Evolutionary conservation across 2,329 filamentous ascomycete species (phyloP), one percentile per base, ranked within the genome.

Genomic region (Fusarium albosuccineum): DNA sequence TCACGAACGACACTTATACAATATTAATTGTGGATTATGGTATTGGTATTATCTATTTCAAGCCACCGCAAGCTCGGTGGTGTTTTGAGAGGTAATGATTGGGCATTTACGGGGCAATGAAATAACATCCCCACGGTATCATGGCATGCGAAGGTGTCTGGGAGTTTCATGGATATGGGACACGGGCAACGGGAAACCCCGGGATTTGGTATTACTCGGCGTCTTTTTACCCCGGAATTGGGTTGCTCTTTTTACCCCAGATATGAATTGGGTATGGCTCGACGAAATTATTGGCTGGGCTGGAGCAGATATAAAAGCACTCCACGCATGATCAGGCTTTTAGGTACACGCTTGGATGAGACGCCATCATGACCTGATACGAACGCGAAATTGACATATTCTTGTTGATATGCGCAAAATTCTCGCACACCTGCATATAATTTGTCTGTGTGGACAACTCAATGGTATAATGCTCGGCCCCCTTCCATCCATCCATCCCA

Each of bases 311-410:
- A 42, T 50, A 45, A 51, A 66, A 61, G 26, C 34, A 46, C 10
- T 52, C 61, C 39, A 58, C 13, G 29, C 54, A 44, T 40, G 39
- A 66, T 60, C 44, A 61, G 60, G 57, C 51, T 33, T 49, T 69
- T 66, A 50, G 54, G 56, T 63, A 69, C 52, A 69, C 26, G 64
- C 59, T 65, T 53, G 46, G 57, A 70, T 54, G 64, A 70, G 54
- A 63, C 59, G 57, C 57, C 56, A 62, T 68, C 60, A 64, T 70
- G 66, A 70, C 54, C 65, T 71, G 71, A 67, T 70, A 60, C 53
- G 45, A 63, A 65, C 63, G 58, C 66, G 55, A 70, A 68, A 70
- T 63, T 70, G 55, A 67, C 41, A 57, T 49, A 63, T 30, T 53
- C 49, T 63, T 56, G 42, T n/a, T 63, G 49, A 41, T 44, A 58